Evolutionary conservation across 495 filamentous ascomycete genomes (phyloP), one percentile per base, ranked within the genome.

Genomic region (Stereocaulon alpinum): DNA sequence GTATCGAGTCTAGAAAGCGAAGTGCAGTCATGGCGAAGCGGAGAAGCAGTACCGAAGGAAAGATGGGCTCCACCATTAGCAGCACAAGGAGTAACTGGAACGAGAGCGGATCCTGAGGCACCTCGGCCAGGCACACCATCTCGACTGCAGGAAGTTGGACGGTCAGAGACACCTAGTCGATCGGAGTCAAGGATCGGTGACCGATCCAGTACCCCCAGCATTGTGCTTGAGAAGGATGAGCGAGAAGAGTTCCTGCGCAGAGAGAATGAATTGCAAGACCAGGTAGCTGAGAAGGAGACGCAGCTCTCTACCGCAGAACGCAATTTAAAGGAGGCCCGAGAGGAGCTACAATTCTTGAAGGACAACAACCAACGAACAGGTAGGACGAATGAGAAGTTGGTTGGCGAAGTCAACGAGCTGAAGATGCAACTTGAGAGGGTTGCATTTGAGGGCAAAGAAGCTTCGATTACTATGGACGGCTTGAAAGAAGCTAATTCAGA

Each of bases 241-340:
- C 84, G 89, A 58, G 93, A 98, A 63, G 93, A 98, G 68, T 98
- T 97, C 70, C 75, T 98, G 49, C 81, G 91, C 62, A 84, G 93
- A 42, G 93, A 98, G 71, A 98, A 97, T 63, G 93, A 97, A 67
- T 77, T 98, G 17, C 93, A 98, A 63, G 93, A 97, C 67, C 93
- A 97, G 73, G 75, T 98, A 47, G 83, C 93, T 6, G 93, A 98
- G 70, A 93, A 86, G 68, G 93, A 98, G 70, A 83, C 86, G 1
- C 84, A 87, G 58, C 81, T 95, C 40, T 82, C 83, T 5, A 78
- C 82, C 40, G 81, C 86, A 10, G 93, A 97, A 67, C 82, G 88
- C 66, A 80, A 80, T 52, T 74, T 96, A 17, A 84, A 80, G 58
- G 86, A 92, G 55, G 84, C 83, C 6, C 89, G 85, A 67, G 89